Percentiles rank a stretch among this genome's conserved stretches.
These are phyloP conservation scores for Elsinoe necatrix DNA, from an alignment of 2,329 filamentous ascomycete species.

Conservation along the genomic window DNA sequence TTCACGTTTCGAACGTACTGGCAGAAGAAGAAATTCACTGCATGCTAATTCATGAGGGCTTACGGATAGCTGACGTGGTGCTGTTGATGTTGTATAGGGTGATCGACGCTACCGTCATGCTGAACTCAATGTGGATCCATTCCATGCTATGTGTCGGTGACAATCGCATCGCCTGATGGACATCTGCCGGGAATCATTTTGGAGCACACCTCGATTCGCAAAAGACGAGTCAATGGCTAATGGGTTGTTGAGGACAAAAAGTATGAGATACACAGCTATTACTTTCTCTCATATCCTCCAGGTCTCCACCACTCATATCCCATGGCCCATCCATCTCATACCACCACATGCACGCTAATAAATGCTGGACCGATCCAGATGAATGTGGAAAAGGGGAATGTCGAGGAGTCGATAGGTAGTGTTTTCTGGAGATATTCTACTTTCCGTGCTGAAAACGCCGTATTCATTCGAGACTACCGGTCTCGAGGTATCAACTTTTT, in stretches of 20 bases:
- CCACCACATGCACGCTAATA: slow-evolving; percentile 8
- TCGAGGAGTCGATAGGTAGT: not conserved
- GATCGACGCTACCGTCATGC: not conserved
- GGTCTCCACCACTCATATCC: not conserved
- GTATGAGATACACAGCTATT: slow-evolving; percentile 13
- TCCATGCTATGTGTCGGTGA: too few species aligned
- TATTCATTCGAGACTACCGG: not conserved
- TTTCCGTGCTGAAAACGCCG: not conserved
- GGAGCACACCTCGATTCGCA: not conserved
- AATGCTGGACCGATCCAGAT: slow-evolving; percentile 6
- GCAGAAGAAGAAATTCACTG: too few species aligned
- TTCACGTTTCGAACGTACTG: too few species aligned
- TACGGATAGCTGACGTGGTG: too few species aligned
- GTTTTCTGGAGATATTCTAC: not conserved
- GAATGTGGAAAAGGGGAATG: not conserved
- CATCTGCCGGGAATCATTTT: too few species aligned
- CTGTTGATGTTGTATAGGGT: not conserved
- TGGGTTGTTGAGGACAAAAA: not conserved
- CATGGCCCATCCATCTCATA: not conserved
- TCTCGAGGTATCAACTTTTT: not conserved
- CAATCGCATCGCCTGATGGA: too few species aligned
- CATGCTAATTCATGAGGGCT: too few species aligned
- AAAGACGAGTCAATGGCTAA: not conserved
- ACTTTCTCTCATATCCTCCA: not conserved
- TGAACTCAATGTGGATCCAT: not conserved